These are phyloP conservation scores for Cymbidium sinense DNA, from an alignment of 106 monocot species.

Conservation along the genomic window DNA sequence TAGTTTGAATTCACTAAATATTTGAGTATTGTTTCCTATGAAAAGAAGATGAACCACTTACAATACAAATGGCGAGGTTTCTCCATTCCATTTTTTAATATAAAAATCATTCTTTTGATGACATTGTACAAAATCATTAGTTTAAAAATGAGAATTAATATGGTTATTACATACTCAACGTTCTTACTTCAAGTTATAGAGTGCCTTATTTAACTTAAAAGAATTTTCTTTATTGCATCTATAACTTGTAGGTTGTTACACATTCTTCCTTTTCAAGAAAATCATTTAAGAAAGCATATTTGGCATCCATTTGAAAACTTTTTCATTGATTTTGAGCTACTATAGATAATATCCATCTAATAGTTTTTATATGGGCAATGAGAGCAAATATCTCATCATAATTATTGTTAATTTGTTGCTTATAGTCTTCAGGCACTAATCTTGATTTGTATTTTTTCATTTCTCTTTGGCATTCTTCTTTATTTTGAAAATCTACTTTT, in stretches of 20 bases:
- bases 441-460: background rate
- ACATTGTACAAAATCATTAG: slow-evolving; percentile 3
- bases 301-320: background rate
- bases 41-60: slow-evolving; percentile 17
- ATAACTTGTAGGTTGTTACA: background rate
- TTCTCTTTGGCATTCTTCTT: background rate
- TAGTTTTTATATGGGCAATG: slow-evolving; percentile 1
- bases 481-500: background rate
- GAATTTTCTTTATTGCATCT: background rate
- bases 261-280: background rate
- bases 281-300: background rate
- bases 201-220: background rate
- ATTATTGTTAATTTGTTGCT: background rate
- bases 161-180: too few relatives aligned
- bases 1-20: slow-evolving; percentile 5
- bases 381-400: background rate
- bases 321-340: background rate
- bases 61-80: background rate
- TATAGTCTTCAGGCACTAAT: background rate
- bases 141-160: background rate
- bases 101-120: slow-evolving; percentile 7
- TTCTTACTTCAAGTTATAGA: background rate
- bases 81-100: background rate
- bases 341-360: background rate
- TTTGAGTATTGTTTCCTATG: background rate